These are phyloP conservation scores for Termitomyces sp. DNA, from an alignment of 768 basidiomycete genomes.

Conservation along the genomic window DNA sequence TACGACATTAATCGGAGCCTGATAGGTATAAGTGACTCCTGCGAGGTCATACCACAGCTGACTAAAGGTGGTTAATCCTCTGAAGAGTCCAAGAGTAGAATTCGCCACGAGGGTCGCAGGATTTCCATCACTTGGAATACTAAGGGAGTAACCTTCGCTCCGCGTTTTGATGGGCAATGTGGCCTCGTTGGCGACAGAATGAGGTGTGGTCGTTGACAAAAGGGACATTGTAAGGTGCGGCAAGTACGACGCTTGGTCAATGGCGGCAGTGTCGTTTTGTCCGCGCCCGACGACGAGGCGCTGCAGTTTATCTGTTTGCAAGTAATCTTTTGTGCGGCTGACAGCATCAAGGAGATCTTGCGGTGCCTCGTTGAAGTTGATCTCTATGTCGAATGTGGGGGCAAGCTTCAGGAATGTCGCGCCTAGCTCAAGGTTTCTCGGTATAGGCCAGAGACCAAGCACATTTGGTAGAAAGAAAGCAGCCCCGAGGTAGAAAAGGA, in stretches of 20 bases:
- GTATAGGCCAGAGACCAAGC: slow-evolving; percentile 42
- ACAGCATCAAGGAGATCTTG: slow-evolving; percentile 54
- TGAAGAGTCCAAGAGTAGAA: slow-evolving; percentile 59
- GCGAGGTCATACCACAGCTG: slow-evolving; percentile 58
- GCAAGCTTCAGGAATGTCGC: slow-evolving; percentile 40
- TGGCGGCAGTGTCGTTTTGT: slow-evolving; percentile 31
- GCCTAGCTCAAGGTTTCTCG: slow-evolving; percentile 38
- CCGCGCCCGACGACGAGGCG: slow-evolving; percentile 58
- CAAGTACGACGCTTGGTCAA: slow-evolving; percentile 36
- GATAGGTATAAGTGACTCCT: slow-evolving; percentile 43
- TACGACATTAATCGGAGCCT: slow-evolving; percentile 50
- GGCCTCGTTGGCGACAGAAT: slow-evolving; percentile 47
- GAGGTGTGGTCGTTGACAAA: slow-evolving; percentile 19
- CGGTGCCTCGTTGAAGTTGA: slow-evolving; percentile 37
- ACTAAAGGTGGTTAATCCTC: slow-evolving; percentile 71
- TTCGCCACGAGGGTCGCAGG: slow-evolving; percentile 51
- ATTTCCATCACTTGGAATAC: slow-evolving; percentile 48
- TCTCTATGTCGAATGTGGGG: slow-evolving; percentile 42
- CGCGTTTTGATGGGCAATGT: slow-evolving; percentile 41
- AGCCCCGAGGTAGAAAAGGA: not conserved
- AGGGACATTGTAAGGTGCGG: slow-evolving; percentile 39
- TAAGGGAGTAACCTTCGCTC: slow-evolving; percentile 56
- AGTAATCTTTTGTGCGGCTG: slow-evolving; percentile 33
- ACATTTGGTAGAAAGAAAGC: slow-evolving; percentile 7
- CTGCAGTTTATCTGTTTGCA: slow-evolving; percentile 51